Percentiles rank a stretch among this genome's conserved stretches.
These are phyloP conservation scores for Phytomonas francai DNA, from an alignment of 208 protist species.

Conservation along the genomic window DNA sequence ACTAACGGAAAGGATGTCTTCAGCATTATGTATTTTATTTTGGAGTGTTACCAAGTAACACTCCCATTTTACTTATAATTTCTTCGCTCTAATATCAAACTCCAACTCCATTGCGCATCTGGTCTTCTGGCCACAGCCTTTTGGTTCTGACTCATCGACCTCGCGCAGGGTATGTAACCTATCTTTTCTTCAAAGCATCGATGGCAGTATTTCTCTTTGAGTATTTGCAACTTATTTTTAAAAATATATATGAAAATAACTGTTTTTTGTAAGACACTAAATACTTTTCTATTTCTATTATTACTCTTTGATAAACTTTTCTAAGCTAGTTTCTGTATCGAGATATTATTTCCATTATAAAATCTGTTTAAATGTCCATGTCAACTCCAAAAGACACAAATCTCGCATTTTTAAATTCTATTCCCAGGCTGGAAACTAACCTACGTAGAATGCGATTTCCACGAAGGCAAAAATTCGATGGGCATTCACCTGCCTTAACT, in stretches of 20 bases:
- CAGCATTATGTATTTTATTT: conserved; percentile 9
- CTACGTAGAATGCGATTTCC: background rate
- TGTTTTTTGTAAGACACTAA: too few relatives aligned
- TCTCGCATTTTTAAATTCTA: background rate
- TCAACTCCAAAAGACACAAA: background rate
- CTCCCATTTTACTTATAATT: background rate
- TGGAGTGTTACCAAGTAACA: conserved; percentile 1
- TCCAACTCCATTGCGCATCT: background rate
- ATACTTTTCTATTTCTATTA: conserved; percentile 4
- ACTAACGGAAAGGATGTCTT: background rate
- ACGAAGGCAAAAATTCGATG: background rate
- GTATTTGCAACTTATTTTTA: background rate
- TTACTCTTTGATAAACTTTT: conserved; percentile 7
- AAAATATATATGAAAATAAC: conserved; percentile 6
- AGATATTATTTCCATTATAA: background rate
- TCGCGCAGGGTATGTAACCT: background rate
- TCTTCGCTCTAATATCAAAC: background rate
- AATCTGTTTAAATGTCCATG: background rate
- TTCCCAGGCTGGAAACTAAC: background rate
- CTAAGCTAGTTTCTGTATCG: background rate
- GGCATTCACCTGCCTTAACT: background rate
- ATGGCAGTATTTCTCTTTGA: conserved; percentile 9
- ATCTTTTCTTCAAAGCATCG: background rate
- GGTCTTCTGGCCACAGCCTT: background rate
- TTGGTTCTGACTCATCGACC: background rate